Base-by-base conservation (phyloP, 345 rosid genomes). In the Linum usitatissimum region DNA sequence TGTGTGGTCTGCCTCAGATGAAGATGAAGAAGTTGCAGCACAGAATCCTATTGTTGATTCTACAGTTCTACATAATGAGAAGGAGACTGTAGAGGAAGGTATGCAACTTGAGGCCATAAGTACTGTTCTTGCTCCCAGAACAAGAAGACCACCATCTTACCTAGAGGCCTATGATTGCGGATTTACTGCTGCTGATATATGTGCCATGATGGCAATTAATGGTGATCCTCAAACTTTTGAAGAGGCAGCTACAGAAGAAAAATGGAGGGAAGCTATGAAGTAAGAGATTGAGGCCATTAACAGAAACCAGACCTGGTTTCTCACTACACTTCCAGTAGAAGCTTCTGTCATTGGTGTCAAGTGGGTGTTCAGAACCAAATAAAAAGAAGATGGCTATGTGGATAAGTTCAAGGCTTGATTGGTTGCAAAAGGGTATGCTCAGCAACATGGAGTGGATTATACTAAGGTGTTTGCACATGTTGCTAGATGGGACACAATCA, bases 361-460 rank as follows among this genome's bases (percentile, higher is more conserved):
- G 38, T 64, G 67, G 67, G 60, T 64, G 49, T 64, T 31, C 6
- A 53, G 53, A 17, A 64, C 59, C 10, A 6, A 28, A 60, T 30
- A 13, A n/a, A 15, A 30, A 6, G 63, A 60, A 6, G 18, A 30
- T 60, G 48, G 63, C 3, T 0, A 36, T 9, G 45, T 64, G 6
- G 60, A 64, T 6, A 64, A 64, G 42, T 64, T 10, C 39, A 65
- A 57, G 19, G 53, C 28, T 18, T 18, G 30, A 5, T 1, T 28
- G 53, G 39, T 57, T 5, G 30, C 23, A 23, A 65, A 65, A 10
- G 39, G 63, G 3, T 65, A 57, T 56, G 30, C 55, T 17, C 55
- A 65, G 19, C 9, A 56, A 34, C 0, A 15, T 21, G 62, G 63
- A 18, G 21, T 55, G 6, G 13, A 64, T 21, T 51, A 53, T 10